Evolutionary conservation across 2,329 filamentous ascomycete genomes (phyloP).

Genomic region (Xylariaceae sp.): DNA sequence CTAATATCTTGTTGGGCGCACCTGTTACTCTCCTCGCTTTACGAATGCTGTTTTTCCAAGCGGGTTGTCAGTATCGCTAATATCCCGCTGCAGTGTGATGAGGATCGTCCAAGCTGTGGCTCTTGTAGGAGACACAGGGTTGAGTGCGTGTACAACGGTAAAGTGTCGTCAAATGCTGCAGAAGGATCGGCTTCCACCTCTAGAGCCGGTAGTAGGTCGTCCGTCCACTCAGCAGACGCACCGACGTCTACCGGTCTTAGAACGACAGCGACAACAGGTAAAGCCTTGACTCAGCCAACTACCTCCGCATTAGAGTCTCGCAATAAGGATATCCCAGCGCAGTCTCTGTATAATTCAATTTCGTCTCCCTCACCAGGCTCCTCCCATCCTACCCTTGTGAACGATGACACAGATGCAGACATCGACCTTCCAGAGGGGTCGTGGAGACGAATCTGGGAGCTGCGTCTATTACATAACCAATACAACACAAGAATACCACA

Average conservation of each 20-base stretch:
- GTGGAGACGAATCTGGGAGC: conserved; percentile 42
- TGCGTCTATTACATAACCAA: conserved; percentile 42
- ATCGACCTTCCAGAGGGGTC: conserved; percentile 40
- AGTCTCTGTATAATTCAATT: conserved; percentile 22
- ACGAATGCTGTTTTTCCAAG: neutral
- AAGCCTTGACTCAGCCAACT: conserved; percentile 3
- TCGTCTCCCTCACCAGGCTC: conserved; percentile 30
- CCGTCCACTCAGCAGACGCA: conserved; percentile 5
- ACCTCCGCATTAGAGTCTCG: conserved; percentile 7
- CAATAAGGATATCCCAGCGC: conserved; percentile 15
- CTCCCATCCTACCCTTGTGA: conserved; percentile 22
- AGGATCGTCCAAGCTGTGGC: conserved; percentile 34
- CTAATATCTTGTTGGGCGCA: neutral
- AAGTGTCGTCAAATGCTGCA: conserved; percentile 11
- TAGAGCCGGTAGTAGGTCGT: conserved; percentile 14
- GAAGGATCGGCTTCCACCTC: conserved; percentile 8
- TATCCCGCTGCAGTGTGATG: conserved; percentile 34
- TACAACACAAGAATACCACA: conserved; percentile 37
- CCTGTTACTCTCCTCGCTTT: neutral
- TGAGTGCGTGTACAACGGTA: conserved; percentile 35
- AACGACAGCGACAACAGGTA: conserved; percentile 9
- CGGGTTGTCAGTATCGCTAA: conserved; percentile 13
- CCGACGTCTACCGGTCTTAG: neutral
- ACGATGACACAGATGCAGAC: conserved; percentile 28
- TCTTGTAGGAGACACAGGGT: conserved; percentile 37